Base-by-base conservation (phyloP, 768 basidiomycete genomes). In the Pleurotus tuber-regium region DNA sequence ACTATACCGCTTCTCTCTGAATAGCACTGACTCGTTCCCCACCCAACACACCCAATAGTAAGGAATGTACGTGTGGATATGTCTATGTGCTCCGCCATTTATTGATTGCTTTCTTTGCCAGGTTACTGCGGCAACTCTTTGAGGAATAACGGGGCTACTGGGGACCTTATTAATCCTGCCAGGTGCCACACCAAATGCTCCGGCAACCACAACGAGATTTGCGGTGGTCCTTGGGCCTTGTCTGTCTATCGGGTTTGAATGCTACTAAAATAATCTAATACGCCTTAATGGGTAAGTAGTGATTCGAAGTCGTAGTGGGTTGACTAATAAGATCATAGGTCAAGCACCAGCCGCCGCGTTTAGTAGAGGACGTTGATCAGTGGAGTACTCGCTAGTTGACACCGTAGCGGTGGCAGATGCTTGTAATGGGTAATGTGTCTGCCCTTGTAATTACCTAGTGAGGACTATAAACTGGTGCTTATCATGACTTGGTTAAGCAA, bases 71-170 rank as follows among this genome's bases (percentile, higher is more conserved):
- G 31, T 48, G 6, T 11, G n/a, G 11, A 16, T 21, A 19, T 35
- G 23, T 8, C 23, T 31, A 21, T 11, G 4, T 9, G n/a, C 29
- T 5, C 7, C 12, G 11, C 5, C 18, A 35, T 30, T 7, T 48
- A 24, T 31, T 35, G 14, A 48, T 19, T 21, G 23, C n/a, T 11
- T 10, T 48, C 30, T 16, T 16, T 46, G 23, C n/a, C 54, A 64
- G 61, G 65, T 51, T 64, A 60, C 47, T 66, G 65, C 41, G 63
- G 63, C 9, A 54, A 63, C 36, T 50, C 55, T 2, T 28, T 64
- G 10, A 57, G 56, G 11, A 58, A 60, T 29, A 64, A 64, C 35
- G 61, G 65, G 9, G 63, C 65, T 16, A 57, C 60, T 16, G 63
- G 63, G 1, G 16, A 41, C 3, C 30, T 51, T 18, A 57, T 54